A percentile compares a stretch with the other conserved stretches of the same genome.
Evolutionary conservation across 768 basidiomycete species (phyloP).

Genomic region (Leccinum rimulosum): DNA sequence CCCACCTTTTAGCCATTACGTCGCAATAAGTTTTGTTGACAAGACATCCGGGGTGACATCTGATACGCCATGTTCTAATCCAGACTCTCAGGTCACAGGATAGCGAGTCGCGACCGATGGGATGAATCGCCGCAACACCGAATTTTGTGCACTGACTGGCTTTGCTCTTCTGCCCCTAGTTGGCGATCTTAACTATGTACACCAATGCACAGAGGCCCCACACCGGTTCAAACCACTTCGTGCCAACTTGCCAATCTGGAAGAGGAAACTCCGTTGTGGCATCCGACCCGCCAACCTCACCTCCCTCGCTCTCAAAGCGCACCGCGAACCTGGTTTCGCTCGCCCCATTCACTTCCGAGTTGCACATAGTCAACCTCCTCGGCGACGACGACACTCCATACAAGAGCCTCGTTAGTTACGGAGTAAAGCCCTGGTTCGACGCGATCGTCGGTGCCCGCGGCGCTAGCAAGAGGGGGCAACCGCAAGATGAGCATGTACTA

Average conservation of each 20-base stretch:
- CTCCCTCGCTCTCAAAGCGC: constrained; percentile 42
- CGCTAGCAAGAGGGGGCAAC: constrained; percentile 69
- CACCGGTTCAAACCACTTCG: neutral
- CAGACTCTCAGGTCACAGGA: too few species aligned
- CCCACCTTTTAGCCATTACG: too few species aligned
- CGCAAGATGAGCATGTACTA: constrained; percentile 68
- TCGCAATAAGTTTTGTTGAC: too few species aligned
- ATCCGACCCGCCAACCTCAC: constrained; percentile 58
- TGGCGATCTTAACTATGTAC: too few species aligned
- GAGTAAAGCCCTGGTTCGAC: constrained; percentile 85
- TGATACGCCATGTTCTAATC: too few species aligned
- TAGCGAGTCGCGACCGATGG: too few species aligned
- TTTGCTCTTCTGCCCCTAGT: too few species aligned
- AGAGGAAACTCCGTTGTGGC: too few species aligned
- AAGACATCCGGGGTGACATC: too few species aligned
- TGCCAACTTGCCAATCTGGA: constrained; percentile 43
- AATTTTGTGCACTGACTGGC: too few species aligned
- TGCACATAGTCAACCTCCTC: constrained; percentile 90
- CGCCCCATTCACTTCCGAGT: constrained; percentile 76
- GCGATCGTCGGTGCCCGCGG: constrained; percentile 89
- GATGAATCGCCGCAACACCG: too few species aligned
- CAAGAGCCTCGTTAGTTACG: constrained; percentile 90
- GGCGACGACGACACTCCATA: constrained; percentile 82
- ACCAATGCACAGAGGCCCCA: too few species aligned
- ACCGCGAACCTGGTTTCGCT: constrained; percentile 78